These are phyloP conservation scores for Colletotrichum melonis DNA, from an alignment of 2,329 filamentous ascomycete species.

Conservation along the genomic window DNA sequence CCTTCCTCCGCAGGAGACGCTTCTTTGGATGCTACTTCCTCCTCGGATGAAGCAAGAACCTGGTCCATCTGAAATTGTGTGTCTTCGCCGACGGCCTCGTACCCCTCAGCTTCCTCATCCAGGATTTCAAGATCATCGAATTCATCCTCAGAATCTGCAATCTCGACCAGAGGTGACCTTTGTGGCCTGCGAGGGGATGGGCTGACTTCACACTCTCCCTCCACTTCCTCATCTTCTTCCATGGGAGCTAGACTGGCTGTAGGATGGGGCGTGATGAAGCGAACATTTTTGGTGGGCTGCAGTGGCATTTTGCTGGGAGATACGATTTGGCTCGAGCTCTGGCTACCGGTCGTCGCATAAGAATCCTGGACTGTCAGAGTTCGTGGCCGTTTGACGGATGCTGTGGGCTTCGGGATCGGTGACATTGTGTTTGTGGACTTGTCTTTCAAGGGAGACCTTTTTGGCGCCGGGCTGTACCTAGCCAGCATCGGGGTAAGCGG, in stretches of 20 bases:
- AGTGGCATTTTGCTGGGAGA: slow-evolving; percentile 38
- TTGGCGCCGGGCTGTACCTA: slow-evolving; percentile 48
- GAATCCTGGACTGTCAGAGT: slow-evolving; percentile 59
- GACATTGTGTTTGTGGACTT: slow-evolving; percentile 43
- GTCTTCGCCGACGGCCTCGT: slow-evolving; percentile 35
- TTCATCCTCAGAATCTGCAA: slow-evolving; percentile 64
- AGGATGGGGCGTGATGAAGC: slow-evolving; percentile 34
- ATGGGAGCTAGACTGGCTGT: slow-evolving; percentile 19
- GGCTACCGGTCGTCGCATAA: slow-evolving; percentile 47
- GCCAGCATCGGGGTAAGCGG: slow-evolving; percentile 54
- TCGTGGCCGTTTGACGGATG: slow-evolving; percentile 40
- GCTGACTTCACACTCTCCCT: slow-evolving; percentile 4
- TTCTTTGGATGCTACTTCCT: slow-evolving; percentile 13
- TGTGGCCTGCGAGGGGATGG: slow-evolving; percentile 22
- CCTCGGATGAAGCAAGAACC: slow-evolving; percentile 32
- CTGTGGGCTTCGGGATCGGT: slow-evolving; percentile 19
- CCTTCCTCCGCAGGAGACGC: slow-evolving; percentile 18
- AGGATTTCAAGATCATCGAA: slow-evolving; percentile 32
- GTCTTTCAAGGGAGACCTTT: slow-evolving; percentile 52
- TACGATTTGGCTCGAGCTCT: slow-evolving; percentile 19
- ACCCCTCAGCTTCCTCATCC: slow-evolving; percentile 36
- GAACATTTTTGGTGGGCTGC: slow-evolving; percentile 36
- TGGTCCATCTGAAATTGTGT: slow-evolving; percentile 34
- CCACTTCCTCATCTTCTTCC: slow-evolving; percentile 22
- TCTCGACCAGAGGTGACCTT: slow-evolving; percentile 46